Evolutionary conservation across 768 basidiomycete genomes (phyloP).

Genomic region (Rhodosporidiobolus sp.): DNA sequence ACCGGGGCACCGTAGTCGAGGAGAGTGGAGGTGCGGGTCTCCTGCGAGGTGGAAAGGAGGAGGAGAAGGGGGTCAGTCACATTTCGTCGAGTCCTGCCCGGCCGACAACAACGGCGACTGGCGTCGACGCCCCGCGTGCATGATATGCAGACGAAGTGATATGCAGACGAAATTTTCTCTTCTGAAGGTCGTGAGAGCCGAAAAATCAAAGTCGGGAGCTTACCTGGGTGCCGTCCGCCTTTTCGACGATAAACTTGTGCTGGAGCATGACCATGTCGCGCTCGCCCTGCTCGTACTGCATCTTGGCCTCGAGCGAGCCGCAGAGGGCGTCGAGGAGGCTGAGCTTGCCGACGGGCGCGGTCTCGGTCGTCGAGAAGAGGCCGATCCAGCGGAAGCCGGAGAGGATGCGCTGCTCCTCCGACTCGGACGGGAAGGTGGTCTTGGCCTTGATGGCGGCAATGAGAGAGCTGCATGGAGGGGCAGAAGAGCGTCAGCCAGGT

Average conservation of each 20-base stretch:
- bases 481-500: not conserved
- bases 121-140: too few relatives aligned
- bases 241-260: constrained; percentile 93
- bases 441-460: constrained; percentile 67
- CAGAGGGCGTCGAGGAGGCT: constrained; percentile 94
- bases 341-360: constrained; percentile 53
- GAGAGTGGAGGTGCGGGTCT: constrained; percentile 83
- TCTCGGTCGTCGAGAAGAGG: constrained; percentile 66
- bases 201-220: constrained; percentile 33
- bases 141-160: not conserved
- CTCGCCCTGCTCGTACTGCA: constrained; percentile 86
- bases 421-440: constrained; percentile 66
- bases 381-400: constrained; percentile 92
- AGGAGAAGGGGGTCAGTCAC: too few relatives aligned
- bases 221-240: constrained; percentile 73
- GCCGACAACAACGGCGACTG: too few relatives aligned
- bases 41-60: constrained; percentile 53
- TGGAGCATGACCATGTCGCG: constrained; percentile 96
- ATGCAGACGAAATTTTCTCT: not conserved
- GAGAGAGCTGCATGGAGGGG: constrained; percentile 59
- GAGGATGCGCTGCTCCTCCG: constrained; percentile 71
- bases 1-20: constrained; percentile 69
- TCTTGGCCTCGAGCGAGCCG: constrained; percentile 79
- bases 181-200: not conserved
- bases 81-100: too few relatives aligned